Conservation (phyloP, 148 eudicot species). For the Arctostaphylos glauca region DNA sequence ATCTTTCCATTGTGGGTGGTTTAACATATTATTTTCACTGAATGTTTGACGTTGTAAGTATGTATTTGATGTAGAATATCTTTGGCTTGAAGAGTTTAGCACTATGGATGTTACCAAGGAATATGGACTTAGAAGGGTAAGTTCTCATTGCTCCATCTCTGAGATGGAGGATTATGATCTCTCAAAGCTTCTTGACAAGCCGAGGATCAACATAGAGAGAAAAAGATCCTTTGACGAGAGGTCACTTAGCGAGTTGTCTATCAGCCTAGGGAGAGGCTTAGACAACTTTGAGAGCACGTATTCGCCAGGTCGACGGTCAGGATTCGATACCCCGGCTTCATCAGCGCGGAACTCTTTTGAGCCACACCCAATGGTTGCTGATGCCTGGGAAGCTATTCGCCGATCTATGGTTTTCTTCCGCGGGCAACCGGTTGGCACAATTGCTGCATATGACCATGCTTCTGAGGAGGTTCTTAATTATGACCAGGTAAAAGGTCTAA, state of each 20-base stretch:
- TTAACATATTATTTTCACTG: not conserved
- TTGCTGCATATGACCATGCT: slow-evolving; percentile 95
- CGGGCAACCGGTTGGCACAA: slow-evolving; percentile 90
- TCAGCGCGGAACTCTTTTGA: slow-evolving; percentile 86
- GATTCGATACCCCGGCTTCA: slow-evolving; percentile 83
- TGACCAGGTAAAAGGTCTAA: slow-evolving; percentile 62
- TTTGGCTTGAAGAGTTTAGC: slow-evolving; percentile 20
- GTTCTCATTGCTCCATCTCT: slow-evolving; percentile 79
- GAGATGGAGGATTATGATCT: slow-evolving; percentile 87
- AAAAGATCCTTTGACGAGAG: slow-evolving; percentile 95
- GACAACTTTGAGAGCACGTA: slow-evolving; percentile 67
- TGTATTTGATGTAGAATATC: slow-evolving; percentile 16
- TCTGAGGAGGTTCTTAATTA: slow-evolving; percentile 95
- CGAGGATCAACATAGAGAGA: slow-evolving; percentile 77
- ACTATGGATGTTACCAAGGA: slow-evolving; percentile 50
- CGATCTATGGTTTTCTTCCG: slow-evolving; percentile 76
- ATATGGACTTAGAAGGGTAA: slow-evolving; percentile 63
- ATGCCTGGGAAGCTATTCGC: slow-evolving; percentile 98
- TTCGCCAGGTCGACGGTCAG: slow-evolving; percentile 88
- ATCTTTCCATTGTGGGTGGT: slow-evolving; percentile 5
- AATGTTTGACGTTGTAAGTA: slow-evolving; percentile 8
- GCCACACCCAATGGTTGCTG: slow-evolving; percentile 99
- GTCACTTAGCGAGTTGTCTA: slow-evolving; percentile 85
- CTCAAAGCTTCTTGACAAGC: slow-evolving; percentile 80
- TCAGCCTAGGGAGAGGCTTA: slow-evolving; percentile 62